These are phyloP conservation scores for Crithidia thermophila DNA, from an alignment of 208 protist species.

Conservation along the genomic window DNA sequence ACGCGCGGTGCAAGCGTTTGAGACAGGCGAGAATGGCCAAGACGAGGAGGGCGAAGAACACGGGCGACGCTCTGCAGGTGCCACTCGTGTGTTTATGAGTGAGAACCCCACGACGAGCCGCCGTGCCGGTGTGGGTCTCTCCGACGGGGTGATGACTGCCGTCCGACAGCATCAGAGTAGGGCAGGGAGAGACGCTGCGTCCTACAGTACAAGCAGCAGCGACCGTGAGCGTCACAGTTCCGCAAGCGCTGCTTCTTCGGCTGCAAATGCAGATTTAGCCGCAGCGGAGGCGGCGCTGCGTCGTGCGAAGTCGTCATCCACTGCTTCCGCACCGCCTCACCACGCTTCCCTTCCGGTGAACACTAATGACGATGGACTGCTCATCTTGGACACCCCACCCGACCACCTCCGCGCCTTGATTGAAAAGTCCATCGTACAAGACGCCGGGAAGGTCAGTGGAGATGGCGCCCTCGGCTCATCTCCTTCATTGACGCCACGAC, in stretches of 20 bases:
- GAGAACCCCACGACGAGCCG: conserved; percentile 12
- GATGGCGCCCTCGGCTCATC: not conserved
- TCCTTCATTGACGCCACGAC: conserved; percentile 1
- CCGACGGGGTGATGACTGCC: conserved; percentile 1
- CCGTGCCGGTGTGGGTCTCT: not conserved
- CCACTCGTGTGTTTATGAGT: conserved; percentile 11
- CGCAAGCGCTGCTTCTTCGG: not conserved
- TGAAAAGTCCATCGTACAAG: conserved; percentile 19
- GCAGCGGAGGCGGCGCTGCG: conserved; percentile 3
- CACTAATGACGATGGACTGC: not conserved
- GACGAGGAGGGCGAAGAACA: conserved; percentile 3
- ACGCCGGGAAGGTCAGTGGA: no score
- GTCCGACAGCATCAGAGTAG: conserved; percentile 11
- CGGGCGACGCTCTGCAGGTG: not conserved
- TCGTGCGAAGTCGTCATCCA: conserved; percentile 1
- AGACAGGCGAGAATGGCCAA: not conserved
- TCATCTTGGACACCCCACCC: conserved; percentile 24
- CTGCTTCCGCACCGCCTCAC: not conserved
- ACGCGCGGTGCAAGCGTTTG: no score
- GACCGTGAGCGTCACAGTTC: not conserved
- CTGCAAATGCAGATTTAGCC: not conserved
- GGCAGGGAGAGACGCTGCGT: no score
- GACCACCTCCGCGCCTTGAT: conserved; percentile 32
- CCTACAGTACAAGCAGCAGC: no score
- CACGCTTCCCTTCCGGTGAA: no score